Conservation (phyloP, 2,329 filamentous ascomycete species). For the Raffaelea albimanens region DNA sequence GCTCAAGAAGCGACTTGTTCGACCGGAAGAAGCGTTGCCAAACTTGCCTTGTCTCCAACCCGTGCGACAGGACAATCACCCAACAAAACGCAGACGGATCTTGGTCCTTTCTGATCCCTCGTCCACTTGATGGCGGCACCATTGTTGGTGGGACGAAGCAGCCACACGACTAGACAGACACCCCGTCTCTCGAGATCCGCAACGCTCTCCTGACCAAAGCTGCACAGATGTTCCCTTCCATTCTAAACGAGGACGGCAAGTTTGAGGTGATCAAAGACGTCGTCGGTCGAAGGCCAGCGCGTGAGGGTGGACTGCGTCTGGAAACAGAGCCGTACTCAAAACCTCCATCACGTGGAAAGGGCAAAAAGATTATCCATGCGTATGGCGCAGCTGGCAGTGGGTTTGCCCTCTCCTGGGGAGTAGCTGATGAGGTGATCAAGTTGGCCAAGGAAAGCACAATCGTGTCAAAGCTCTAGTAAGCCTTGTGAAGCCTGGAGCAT, state of each 20-base stretch:
- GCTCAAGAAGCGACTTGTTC: slow-evolving; percentile 22
- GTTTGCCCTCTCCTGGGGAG: slow-evolving; percentile 1
- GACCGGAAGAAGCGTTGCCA: slow-evolving; percentile 26
- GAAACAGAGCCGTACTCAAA: neutral
- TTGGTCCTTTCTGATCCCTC: slow-evolving; percentile 53
- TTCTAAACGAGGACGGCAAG: neutral
- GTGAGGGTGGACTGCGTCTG: slow-evolving; percentile 1
- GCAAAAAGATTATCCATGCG: slow-evolving; percentile 1
- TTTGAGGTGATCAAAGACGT: neutral
- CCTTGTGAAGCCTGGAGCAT: no score
- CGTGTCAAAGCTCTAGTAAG: neutral
- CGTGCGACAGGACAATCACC: slow-evolving; percentile 32
- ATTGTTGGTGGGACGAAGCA: slow-evolving; percentile 57
- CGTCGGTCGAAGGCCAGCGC: neutral
- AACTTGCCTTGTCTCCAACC: neutral
- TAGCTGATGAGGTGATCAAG: neutral
- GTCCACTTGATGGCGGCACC: slow-evolving; percentile 50
- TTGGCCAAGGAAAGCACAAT: neutral
- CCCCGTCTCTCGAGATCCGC: slow-evolving; percentile 35
- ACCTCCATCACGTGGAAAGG: neutral
- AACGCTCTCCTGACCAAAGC: slow-evolving; percentile 28
- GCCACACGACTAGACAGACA: slow-evolving; percentile 40
- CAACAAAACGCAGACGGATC: slow-evolving; percentile 50
- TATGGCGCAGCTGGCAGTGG: slow-evolving; percentile 4
- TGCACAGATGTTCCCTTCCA: neutral